These are phyloP conservation scores for Neurospora sp. DNA, from an alignment of 495 filamentous ascomycete genomes.

Conservation along the genomic window DNA sequence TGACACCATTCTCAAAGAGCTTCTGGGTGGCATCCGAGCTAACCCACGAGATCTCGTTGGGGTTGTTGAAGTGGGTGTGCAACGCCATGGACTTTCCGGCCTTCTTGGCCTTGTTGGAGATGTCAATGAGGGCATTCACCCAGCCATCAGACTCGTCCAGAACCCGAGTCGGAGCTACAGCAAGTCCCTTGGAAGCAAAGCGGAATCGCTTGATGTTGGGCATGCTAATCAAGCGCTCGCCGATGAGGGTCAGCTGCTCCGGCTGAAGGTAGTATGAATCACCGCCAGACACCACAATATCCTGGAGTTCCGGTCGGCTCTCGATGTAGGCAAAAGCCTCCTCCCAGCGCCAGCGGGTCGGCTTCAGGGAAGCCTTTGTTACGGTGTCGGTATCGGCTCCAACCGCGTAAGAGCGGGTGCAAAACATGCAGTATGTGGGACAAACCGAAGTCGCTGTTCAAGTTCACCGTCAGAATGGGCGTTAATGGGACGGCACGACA, in stretches of 20 bases:
- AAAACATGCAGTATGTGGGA: slow-evolving; percentile 47
- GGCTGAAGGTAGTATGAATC: slow-evolving; percentile 42
- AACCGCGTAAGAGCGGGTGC: slow-evolving; percentile 49
- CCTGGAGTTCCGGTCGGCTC: slow-evolving; percentile 32
- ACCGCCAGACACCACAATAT: slow-evolving; percentile 50
- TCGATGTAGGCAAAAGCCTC: slow-evolving; percentile 41
- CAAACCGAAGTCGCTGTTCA: slow-evolving; percentile 40
- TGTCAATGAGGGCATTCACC: slow-evolving; percentile 36
- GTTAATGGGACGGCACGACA: neutral
- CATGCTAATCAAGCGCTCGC: slow-evolving; percentile 27
- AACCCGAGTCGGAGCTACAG: slow-evolving; percentile 39
- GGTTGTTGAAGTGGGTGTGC: slow-evolving; percentile 56
- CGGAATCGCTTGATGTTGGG: slow-evolving; percentile 42
- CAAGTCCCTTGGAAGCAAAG: slow-evolving; percentile 47
- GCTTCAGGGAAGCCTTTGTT: slow-evolving; percentile 36
- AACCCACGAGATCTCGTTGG: slow-evolving; percentile 51
- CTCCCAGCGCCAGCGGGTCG: slow-evolving; percentile 32
- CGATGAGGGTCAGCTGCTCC: slow-evolving; percentile 26
- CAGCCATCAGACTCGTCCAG: slow-evolving; percentile 42
- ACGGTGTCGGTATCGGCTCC: slow-evolving; percentile 40
- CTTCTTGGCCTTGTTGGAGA: slow-evolving; percentile 34
- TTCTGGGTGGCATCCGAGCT: slow-evolving; percentile 37
- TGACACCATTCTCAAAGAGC: slow-evolving; percentile 40
- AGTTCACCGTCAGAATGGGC: neutral
- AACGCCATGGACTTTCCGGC: slow-evolving; percentile 47